A percentile compares a stretch with the other conserved stretches of the same genome.
These are phyloP conservation scores for Smallanthus sonchifolius DNA, from an alignment of 129 eudicot genomes.

Conservation along the genomic window DNA sequence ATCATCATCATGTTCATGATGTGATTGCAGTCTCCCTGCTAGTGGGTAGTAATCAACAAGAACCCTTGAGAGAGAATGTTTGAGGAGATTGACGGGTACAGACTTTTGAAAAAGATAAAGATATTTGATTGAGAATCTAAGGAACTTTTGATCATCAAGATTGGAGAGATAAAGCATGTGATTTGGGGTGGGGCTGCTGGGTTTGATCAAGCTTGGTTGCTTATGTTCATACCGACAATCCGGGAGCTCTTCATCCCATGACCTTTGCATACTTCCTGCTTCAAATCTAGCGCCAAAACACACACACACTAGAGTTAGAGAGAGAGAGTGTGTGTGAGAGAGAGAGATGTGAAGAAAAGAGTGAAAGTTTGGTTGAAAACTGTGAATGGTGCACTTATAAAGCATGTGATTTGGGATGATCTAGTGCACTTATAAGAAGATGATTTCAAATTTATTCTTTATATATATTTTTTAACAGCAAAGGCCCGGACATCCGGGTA, in stretches of 20 bases:
- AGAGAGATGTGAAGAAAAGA: too few relatives aligned
- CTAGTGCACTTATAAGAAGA: too few relatives aligned
- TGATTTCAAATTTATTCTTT: too few relatives aligned
- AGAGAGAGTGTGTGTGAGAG: too few relatives aligned
- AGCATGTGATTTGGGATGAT: too few relatives aligned
- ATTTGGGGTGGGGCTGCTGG: conserved; percentile 63
- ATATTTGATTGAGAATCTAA: conserved; percentile 83
- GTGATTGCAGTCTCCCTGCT: conserved; percentile 56
- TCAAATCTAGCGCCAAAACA: background rate
- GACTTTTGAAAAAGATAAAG: conserved; percentile 66
- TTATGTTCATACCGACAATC: conserved; percentile 55
- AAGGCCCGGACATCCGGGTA: too few relatives aligned
- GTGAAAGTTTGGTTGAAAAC: too few relatives aligned
- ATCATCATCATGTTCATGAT: conserved; percentile 24
- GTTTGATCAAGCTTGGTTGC: conserved; percentile 56
- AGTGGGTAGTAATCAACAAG: conserved; percentile 82
- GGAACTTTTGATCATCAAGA: conserved; percentile 88
- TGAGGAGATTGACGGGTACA: conserved; percentile 35
- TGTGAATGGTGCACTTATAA: too few relatives aligned
- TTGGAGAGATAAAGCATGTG: conserved; percentile 71
- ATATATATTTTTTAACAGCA: too few relatives aligned
- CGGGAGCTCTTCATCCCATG: conserved; percentile 60
- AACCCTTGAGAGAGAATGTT: conserved; percentile 56
- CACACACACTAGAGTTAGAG: background rate
- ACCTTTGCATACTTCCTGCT: conserved; percentile 40